A percentile compares a stretch with the other conserved stretches of the same genome.
phyloP scores from a whole-genome alignment of 73 alveolate genomes.

The Paramecium tetraurelia region DNA sequence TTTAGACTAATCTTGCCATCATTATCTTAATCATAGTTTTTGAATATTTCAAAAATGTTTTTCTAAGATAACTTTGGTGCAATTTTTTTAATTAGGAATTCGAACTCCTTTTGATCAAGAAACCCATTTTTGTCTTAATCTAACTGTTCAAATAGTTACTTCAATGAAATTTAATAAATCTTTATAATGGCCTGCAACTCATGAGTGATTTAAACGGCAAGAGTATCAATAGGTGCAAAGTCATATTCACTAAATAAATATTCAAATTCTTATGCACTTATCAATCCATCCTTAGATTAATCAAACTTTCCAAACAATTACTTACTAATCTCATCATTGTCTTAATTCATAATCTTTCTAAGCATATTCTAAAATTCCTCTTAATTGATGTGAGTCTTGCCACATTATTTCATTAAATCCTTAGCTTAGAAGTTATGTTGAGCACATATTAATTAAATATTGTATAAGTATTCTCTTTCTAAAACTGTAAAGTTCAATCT shows the following conservation, averaged over 20 bases:
- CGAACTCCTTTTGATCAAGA: neutral
- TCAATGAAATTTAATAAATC: neutral
- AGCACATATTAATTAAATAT: neutral
- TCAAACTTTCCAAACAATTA: neutral
- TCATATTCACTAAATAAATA: constrained; percentile 7
- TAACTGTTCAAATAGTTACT: neutral
- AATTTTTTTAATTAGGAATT: neutral
- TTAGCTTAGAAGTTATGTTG: neutral
- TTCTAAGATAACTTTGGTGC: neutral
- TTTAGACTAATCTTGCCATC: neutral
- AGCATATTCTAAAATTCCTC: neutral
- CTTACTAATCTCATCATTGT: neutral
- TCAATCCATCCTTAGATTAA: neutral
- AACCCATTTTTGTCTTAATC: neutral
- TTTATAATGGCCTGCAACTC: neutral
- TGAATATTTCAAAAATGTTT: neutral
- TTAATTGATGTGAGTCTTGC: neutral
- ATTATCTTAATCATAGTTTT: constrained; percentile 13
- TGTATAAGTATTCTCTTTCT: neutral
- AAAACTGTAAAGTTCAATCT: neutral
- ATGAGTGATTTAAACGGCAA: neutral
- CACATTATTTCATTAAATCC: neutral
- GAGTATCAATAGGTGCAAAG: neutral
- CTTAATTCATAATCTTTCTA: neutral
- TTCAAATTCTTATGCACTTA: neutral